A percentile compares a stretch with the other conserved stretches of the same genome.
Conservation (phyloP, 805 yeast genomes). For the Kodamaea lidongshanica region DNA sequence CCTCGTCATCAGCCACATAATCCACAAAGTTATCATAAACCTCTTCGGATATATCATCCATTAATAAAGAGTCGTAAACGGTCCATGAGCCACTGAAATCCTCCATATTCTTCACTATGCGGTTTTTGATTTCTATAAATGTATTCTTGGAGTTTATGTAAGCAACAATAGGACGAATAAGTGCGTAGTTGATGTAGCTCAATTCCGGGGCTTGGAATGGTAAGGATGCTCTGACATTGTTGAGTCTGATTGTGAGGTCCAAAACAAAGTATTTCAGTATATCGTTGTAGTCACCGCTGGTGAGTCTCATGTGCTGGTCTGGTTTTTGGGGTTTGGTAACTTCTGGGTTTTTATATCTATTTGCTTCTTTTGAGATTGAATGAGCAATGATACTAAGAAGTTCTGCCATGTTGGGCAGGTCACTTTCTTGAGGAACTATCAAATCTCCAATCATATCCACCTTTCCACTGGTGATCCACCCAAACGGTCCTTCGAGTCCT, state of each 20-base stretch:
- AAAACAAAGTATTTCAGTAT: constrained; percentile 59
- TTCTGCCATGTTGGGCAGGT: constrained; percentile 42
- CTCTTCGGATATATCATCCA: constrained; percentile 86
- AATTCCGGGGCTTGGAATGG: constrained; percentile 85
- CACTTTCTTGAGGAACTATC: constrained; percentile 63
- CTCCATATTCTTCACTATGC: constrained; percentile 65
- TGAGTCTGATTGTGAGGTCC: constrained; percentile 72
- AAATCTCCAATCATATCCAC: constrained; percentile 94
- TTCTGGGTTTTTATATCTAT: constrained; percentile 34
- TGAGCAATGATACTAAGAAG: constrained; percentile 44
- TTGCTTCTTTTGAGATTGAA: constrained; percentile 44
- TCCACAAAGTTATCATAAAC: constrained; percentile 87
- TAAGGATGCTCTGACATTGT: constrained; percentile 81
- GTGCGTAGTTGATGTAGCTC: constrained; percentile 86
- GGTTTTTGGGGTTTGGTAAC: constrained; percentile 21
- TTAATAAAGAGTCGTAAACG: constrained; percentile 77
- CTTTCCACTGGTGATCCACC: constrained; percentile 90
- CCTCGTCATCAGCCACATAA: constrained; percentile 84
- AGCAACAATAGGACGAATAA: constrained; percentile 90
- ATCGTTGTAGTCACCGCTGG: constrained; percentile 24
- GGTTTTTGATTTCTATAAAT: constrained; percentile 78
- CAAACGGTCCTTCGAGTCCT: constrained; percentile 91
- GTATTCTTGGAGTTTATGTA: constrained; percentile 89
- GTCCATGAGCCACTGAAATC: constrained; percentile 99
- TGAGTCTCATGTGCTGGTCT: constrained; percentile 25